Evolutionary conservation across 345 rosid genomes (phyloP).

Genomic region (Crucihimalaya himalaica): DNA sequence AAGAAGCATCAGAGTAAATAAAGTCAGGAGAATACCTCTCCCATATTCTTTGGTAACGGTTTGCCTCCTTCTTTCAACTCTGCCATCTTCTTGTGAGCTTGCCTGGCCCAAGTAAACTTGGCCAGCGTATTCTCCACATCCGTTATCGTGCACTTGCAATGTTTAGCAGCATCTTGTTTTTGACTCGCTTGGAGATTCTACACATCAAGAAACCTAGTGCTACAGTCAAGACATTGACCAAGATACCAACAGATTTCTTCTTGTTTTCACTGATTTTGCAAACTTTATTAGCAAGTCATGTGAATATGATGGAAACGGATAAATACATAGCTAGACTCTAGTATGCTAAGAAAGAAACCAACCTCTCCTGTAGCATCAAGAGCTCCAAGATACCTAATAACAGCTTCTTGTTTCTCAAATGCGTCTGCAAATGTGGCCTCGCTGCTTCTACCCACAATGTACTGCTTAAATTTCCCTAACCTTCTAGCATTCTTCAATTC

Average conservation of each 20-base stretch:
- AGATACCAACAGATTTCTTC: neutral
- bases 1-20: neutral
- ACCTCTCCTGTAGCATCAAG: constrained; percentile 87
- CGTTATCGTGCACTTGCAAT: constrained; percentile 69
- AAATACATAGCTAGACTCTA: constrained; percentile 1
- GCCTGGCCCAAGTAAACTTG: constrained; percentile 86
- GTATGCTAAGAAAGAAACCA: constrained; percentile 32
- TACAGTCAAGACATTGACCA: constrained; percentile 41
- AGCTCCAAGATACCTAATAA: constrained; percentile 71
- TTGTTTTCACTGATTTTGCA: neutral
- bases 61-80: constrained; percentile 81
- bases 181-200: constrained; percentile 81
- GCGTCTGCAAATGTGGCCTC: constrained; percentile 78
- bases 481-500: constrained; percentile 69
- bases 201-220: constrained; percentile 57
- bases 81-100: constrained; percentile 67
- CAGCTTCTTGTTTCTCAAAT: constrained; percentile 81
- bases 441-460: constrained; percentile 82
- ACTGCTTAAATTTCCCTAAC: constrained; percentile 73
- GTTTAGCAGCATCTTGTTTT: constrained; percentile 83
- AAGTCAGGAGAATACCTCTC: constrained; percentile 58
- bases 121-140: constrained; percentile 84
- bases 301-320: neutral
- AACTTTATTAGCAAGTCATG: neutral
- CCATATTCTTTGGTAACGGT: constrained; percentile 79